Evolutionary conservation across 2,329 filamentous ascomycete genomes (phyloP).

Genomic region (Plectosphaerella plurivora): DNA sequence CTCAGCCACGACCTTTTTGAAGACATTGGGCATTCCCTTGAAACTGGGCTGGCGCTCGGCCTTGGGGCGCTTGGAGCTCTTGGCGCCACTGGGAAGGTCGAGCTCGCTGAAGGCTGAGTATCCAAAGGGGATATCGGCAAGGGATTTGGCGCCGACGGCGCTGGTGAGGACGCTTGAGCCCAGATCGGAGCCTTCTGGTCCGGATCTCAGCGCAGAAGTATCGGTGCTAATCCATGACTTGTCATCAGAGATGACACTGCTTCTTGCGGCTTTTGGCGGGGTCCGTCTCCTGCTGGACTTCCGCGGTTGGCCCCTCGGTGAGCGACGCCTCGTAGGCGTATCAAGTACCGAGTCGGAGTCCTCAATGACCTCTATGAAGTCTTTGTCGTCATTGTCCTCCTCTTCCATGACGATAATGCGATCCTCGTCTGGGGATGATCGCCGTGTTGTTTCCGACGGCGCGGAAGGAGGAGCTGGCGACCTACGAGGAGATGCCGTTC

Average conservation of each 20-base stretch:
- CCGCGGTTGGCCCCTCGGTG: conserved; percentile 5
- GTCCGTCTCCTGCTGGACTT: conserved; percentile 6
- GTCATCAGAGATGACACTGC: conserved; percentile 12
- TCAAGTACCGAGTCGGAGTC: conserved; percentile 29
- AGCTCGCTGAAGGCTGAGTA: conserved; percentile 64
- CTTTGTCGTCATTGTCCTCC: conserved; percentile 17
- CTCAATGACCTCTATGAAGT: conserved; percentile 27
- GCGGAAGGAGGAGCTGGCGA: too few species aligned
- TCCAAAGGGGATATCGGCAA: conserved; percentile 60
- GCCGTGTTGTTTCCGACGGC: conserved; percentile 13
- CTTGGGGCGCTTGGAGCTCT: conserved; percentile 35
- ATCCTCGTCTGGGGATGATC: conserved; percentile 19
- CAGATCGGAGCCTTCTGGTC: conserved; percentile 23
- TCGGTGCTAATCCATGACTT: conserved; percentile 21
- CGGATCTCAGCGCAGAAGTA: conserved; percentile 13
- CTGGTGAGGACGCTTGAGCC: conserved; percentile 30
- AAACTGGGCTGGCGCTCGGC: conserved; percentile 52
- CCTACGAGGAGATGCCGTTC: too few species aligned
- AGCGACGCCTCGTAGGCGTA: conserved; percentile 26
- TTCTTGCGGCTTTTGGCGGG: conserved; percentile 1
- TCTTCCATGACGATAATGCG: conserved; percentile 21
- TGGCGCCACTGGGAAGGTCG: conserved; percentile 48
- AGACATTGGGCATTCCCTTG: conserved; percentile 55
- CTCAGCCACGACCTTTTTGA: conserved; percentile 61
- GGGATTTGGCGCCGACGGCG: conserved; percentile 36